Evolutionary conservation across 1,284 basidiomycete species (phyloP), one percentile per base, ranked within the genome.

Genomic region (Takashimella koratensis): DNA sequence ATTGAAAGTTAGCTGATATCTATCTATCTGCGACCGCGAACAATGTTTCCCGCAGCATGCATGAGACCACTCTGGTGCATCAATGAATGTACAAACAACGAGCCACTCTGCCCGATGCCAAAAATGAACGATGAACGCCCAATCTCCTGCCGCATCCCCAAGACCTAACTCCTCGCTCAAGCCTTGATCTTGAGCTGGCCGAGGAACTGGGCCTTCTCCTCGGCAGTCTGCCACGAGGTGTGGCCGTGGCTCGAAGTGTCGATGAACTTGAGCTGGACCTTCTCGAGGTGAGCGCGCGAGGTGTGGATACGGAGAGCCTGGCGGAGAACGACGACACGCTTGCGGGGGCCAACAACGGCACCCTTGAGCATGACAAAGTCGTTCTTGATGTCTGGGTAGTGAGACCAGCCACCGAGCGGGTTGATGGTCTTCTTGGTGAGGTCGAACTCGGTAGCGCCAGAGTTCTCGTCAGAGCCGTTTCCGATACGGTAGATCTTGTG

Each of bases 331-430:
- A 71, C 57, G 59, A 98, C 88, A 82, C 96, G 90, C 84, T 98
- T 98, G 84, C 92, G 93, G 76, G 90, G 91, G 73, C 95, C 95
- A 60, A 90, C 90, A 70, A 93, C 84, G 54, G 86, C 91, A 63
- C 93, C 92, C 82, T 94, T 94, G 77, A 98, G 82, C 80, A 98
- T 87, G 71, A 98, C 79, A 82, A 88, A 98, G 80, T 98, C 96
- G 82, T 97, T 94, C 83, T 90, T 94, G 80, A 98, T 87, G 73
- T 96, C 84, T 84, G 95, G 95, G 79, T 98, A 80, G 94, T 92
- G 70, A 56, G 93, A 92, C 87, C 96, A 99, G 76, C 95, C 96
- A 81, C 96, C 96, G 85, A 98, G 85, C 53, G 96, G 96, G 62
- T 91, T 99, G 79, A 99, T 98, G 60, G 81, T 67, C 84, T 98